These are phyloP conservation scores for Monosporascus sp. DNA, from an alignment of 2,329 filamentous ascomycete genomes.

Conservation along the genomic window DNA sequence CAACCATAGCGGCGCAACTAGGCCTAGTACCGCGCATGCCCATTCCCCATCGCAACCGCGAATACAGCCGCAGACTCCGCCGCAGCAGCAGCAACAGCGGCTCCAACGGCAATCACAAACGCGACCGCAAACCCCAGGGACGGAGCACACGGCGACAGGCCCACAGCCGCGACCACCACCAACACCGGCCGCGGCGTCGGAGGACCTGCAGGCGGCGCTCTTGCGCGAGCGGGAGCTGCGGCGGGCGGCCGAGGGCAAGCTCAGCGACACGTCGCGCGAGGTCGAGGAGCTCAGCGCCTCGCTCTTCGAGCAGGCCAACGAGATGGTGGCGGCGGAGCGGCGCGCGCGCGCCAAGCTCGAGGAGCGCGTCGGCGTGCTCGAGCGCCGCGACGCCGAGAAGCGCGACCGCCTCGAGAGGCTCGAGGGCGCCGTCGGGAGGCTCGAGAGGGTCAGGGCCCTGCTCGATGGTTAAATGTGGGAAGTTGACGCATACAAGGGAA, in stretches of 20 bases:
- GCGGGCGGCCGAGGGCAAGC: conserved; percentile 61
- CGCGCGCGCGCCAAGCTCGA: conserved; percentile 66
- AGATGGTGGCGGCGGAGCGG: conserved; percentile 78
- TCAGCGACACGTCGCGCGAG: conserved; percentile 63
- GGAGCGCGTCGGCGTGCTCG: conserved; percentile 62
- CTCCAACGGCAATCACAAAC: neutral
- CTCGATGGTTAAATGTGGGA: conserved; percentile 25
- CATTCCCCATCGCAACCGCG: no score
- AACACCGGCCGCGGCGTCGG: conserved; percentile 16
- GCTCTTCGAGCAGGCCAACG: conserved; percentile 78
- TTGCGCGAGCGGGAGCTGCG: conserved; percentile 62
- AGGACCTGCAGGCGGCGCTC: conserved; percentile 58
- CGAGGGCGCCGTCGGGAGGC: conserved; percentile 64
- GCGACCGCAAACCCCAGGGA: no score
- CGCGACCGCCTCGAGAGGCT: conserved; percentile 61
- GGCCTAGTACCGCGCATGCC: conserved; percentile 1
- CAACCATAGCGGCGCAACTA: conserved; percentile 2
- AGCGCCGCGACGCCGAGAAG: conserved; percentile 67
- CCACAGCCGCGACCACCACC: conserved; percentile 5
- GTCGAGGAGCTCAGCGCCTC: conserved; percentile 72
- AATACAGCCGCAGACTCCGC: conserved; percentile 4
- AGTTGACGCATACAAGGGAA: no score
- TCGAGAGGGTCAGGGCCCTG: conserved; percentile 64
- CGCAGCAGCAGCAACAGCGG: conserved; percentile 11
- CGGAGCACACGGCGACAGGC: no score